phyloP scores from a whole-genome alignment of 169 alveolate genomes.

The Plasmodium malariae region DNA sequence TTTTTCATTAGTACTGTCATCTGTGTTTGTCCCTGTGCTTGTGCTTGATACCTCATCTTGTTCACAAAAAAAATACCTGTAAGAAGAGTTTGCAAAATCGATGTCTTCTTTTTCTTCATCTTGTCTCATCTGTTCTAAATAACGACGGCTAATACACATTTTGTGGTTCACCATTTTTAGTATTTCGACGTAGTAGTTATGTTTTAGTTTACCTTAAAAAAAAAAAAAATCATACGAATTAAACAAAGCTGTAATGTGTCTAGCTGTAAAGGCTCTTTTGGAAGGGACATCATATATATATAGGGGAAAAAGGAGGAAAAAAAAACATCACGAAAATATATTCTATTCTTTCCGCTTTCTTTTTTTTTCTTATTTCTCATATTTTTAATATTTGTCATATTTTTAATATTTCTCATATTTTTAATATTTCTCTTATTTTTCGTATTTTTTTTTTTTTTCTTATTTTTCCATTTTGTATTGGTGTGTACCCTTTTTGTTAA shows the following conservation, averaged over 20 bases:
- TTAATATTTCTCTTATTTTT: conserved; percentile 9
- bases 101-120: neutral
- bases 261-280: too few species aligned
- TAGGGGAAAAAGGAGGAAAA: neutral
- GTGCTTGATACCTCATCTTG: conserved; percentile 18
- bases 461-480: neutral
- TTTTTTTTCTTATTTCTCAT: too few species aligned
- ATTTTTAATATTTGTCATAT: too few species aligned
- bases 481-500: conserved; percentile 54
- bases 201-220: conserved; percentile 56
- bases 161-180: conserved; percentile 75
- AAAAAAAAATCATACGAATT: neutral
- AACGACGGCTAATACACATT: conserved; percentile 43
- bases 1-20: conserved; percentile 12
- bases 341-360: too few species aligned
- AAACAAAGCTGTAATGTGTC: neutral
- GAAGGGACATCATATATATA: too few species aligned
- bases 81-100: neutral
- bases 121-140: neutral
- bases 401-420: too few species aligned
- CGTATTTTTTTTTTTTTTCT: neutral
- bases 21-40: conserved; percentile 16
- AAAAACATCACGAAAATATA: neutral
- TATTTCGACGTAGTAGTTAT: conserved; percentile 42
- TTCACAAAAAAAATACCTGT: conserved; percentile 19